phyloP scores from a whole-genome alignment of 2,329 filamentous ascomycete species.

The Plectosphaerella plurivora region DNA sequence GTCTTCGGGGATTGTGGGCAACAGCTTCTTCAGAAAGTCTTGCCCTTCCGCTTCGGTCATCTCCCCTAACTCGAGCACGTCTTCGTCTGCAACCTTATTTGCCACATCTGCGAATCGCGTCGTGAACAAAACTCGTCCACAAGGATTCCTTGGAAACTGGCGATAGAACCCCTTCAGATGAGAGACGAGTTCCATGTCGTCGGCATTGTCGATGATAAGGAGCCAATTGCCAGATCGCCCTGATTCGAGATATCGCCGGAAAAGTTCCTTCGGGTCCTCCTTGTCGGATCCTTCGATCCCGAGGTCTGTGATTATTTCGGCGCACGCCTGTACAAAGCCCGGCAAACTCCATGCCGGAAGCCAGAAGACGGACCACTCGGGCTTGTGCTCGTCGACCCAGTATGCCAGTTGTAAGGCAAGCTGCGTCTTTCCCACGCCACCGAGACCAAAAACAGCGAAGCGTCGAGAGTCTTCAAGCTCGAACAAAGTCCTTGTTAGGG shows the following conservation, averaged over 20 bases:
- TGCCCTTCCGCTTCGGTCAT: constrained; percentile 15
- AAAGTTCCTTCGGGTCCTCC: constrained; percentile 3
- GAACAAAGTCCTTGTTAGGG: not conserved
- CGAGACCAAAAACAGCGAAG: constrained; percentile 27
- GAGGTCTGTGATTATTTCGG: constrained; percentile 25
- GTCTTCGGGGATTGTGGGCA: constrained; percentile 12
- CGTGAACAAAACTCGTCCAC: too few species aligned
- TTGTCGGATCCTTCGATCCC: constrained; percentile 8
- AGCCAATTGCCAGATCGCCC: constrained; percentile 6
- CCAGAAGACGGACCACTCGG: constrained; percentile 37
- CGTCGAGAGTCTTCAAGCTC: not conserved
- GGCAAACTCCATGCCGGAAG: constrained; percentile 28
- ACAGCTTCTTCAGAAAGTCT: constrained; percentile 17
- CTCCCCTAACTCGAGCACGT: too few species aligned
- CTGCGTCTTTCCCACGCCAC: constrained; percentile 36
- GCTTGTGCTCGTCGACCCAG: constrained; percentile 18
- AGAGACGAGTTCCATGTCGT: not conserved
- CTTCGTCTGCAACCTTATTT: too few species aligned
- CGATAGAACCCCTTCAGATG: not conserved
- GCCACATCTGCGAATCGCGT: too few species aligned
- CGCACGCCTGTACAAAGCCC: constrained; percentile 22
- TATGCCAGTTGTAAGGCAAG: constrained; percentile 10
- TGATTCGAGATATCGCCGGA: constrained; percentile 2
- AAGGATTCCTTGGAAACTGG: too few species aligned
- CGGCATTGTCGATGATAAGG: not conserved